These are phyloP conservation scores for Coniochaeta hoffmannii DNA, from an alignment of 2,329 filamentous ascomycete species.

Conservation along the genomic window DNA sequence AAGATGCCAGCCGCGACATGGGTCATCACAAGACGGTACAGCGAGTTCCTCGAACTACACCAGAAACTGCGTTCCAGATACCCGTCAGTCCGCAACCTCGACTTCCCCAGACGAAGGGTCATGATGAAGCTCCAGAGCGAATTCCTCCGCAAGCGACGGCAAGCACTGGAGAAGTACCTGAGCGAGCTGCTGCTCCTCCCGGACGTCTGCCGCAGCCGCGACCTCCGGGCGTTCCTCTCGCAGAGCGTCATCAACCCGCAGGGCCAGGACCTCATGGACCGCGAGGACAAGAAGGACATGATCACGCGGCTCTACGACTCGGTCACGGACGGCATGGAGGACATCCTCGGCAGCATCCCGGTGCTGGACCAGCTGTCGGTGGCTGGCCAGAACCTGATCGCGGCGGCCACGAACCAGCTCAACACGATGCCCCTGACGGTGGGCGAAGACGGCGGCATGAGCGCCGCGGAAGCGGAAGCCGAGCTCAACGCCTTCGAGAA, in stretches of 20 bases:
- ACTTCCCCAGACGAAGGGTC: conserved; percentile 86
- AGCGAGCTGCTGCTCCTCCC: conserved; percentile 75
- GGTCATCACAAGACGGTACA: conserved; percentile 88
- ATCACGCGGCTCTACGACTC: conserved; percentile 94
- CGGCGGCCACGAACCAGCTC: conserved; percentile 62
- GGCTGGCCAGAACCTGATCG: conserved; percentile 85
- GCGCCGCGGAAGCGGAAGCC: conserved; percentile 75
- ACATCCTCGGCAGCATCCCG: conserved; percentile 92
- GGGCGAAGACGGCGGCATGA: conserved; percentile 36
- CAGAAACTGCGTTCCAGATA: conserved; percentile 81
- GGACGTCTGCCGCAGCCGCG: conserved; percentile 88
- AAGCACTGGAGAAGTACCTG: conserved; percentile 80
- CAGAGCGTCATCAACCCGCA: conserved; percentile 66
- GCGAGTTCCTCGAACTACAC: conserved; percentile 93
- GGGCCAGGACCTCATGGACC: conserved; percentile 47
- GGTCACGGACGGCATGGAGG: conserved; percentile 95
- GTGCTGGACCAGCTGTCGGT: conserved; percentile 90
- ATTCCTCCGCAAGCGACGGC: conserved; percentile 81
- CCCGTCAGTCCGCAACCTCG: conserved; percentile 77
- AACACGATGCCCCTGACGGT: conserved; percentile 45
- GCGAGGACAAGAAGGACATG: conserved; percentile 71
- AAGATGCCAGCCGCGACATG: conserved; percentile 96
- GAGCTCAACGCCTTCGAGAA: conserved; percentile 91
- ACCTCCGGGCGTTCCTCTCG: conserved; percentile 86
- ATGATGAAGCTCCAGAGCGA: conserved; percentile 96